Conservation (phyloP, 1,284 basidiomycete species). For the Phellopilus nigrolimitatus region DNA sequence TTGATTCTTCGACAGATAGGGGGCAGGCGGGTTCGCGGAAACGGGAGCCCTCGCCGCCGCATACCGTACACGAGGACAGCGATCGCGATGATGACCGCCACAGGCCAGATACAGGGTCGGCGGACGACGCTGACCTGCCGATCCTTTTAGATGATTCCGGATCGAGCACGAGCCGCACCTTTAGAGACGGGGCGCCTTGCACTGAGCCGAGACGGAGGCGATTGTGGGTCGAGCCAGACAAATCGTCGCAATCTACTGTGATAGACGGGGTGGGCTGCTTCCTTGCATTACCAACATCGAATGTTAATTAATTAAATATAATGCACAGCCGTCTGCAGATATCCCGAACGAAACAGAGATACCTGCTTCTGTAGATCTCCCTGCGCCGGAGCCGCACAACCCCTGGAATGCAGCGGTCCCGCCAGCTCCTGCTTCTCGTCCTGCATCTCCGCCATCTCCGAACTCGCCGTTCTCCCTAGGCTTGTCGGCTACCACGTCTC, state of each 20-base stretch:
- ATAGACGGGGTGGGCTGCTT: not conserved
- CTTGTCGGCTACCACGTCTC: conserved; percentile 6
- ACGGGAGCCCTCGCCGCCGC: not conserved
- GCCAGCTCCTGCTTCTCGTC: not conserved
- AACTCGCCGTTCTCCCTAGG: conserved; percentile 9
- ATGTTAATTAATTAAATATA: not conserved
- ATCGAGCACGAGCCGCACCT: too few relatives aligned
- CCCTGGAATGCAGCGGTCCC: not conserved
- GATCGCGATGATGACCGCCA: not conserved
- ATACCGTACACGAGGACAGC: not conserved
- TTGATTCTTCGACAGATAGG: conserved; percentile 9
- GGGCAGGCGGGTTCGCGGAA: not conserved
- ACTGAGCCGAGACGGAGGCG: not conserved
- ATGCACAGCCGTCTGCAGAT: not conserved
- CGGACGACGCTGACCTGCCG: too few relatives aligned
- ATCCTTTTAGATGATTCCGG: too few relatives aligned
- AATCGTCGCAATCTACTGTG: not conserved
- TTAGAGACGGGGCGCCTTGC: not conserved
- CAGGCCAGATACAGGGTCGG: too few relatives aligned
- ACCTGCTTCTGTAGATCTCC: too few relatives aligned
- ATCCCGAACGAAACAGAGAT: not conserved
- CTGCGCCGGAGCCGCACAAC: too few relatives aligned
- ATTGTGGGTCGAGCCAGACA: not conserved
- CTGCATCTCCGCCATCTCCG: conserved; percentile 6
- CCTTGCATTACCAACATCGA: not conserved